Evolutionary conservation across 2,329 filamentous ascomycete species (phyloP).

Genomic region (Ascochyta clinopodiicola): DNA sequence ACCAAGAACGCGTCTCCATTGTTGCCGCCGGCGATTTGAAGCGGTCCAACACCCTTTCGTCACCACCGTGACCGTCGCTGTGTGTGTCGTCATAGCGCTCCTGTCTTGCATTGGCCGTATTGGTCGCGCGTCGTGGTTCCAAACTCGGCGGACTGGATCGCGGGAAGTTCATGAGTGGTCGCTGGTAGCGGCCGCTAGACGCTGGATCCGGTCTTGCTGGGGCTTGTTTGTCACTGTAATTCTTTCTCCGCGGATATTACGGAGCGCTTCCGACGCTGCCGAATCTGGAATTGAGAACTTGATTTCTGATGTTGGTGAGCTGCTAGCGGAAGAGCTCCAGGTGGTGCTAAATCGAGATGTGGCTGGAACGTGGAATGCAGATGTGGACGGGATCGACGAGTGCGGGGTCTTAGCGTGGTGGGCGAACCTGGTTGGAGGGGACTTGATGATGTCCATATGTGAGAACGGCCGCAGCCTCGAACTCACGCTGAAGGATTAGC

Average conservation of each 20-base stretch:
- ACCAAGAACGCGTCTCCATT: not conserved
- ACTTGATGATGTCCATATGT: not conserved
- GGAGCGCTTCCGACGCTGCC: not conserved
- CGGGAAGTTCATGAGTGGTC: conserved; percentile 2
- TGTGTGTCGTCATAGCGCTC: conserved; percentile 8
- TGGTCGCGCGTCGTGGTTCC: not conserved
- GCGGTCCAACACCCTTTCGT: conserved; percentile 4
- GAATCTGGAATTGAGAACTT: not conserved
- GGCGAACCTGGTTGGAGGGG: not conserved
- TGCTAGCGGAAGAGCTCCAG: not conserved
- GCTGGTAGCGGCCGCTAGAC: conserved; percentile 13
- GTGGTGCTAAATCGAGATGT: not conserved
- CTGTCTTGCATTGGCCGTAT: not conserved
- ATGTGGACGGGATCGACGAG: not conserved
- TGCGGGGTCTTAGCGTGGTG: conserved; percentile 14
- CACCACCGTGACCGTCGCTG: not conserved
- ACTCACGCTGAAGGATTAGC: not conserved
- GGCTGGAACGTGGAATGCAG: conserved; percentile 13
- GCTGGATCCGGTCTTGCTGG: conserved; percentile 4
- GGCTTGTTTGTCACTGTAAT: conserved; percentile 17
- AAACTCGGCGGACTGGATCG: not conserved
- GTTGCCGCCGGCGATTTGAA: not conserved
- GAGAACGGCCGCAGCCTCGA: not conserved
- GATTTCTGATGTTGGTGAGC: not conserved
- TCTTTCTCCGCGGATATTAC: conserved; percentile 12